Evolutionary conservation across 352 stramenopile genomes (phyloP).

Genomic region (Globisporangium emineosum): DNA sequence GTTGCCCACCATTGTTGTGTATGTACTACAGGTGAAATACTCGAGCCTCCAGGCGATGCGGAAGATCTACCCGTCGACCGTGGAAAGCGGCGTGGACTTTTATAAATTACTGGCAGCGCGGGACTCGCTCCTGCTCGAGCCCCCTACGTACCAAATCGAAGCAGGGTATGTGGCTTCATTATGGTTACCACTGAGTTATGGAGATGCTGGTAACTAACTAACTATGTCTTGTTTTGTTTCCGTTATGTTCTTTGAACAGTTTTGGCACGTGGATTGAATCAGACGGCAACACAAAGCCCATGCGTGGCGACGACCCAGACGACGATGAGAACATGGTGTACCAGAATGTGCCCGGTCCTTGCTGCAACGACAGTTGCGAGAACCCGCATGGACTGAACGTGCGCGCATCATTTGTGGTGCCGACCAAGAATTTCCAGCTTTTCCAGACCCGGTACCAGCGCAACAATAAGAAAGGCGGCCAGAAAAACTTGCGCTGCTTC

Average conservation of each 20-base stretch:
- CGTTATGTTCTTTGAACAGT: conserved; percentile 12
- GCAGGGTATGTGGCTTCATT: conserved; percentile 35
- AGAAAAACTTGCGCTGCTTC: conserved; percentile 89
- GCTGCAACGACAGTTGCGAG: conserved; percentile 81
- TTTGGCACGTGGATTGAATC: conserved; percentile 85
- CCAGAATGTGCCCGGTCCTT: conserved; percentile 69
- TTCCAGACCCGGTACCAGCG: conserved; percentile 83
- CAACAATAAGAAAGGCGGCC: conserved; percentile 89
- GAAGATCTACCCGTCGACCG: conserved; percentile 67
- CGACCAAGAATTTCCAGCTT: conserved; percentile 74
- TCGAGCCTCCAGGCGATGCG: conserved; percentile 67
- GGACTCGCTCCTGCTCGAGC: conserved; percentile 73
- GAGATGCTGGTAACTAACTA: not conserved
- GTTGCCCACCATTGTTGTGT: not conserved
- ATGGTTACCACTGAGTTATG: not conserved
- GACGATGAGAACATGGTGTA: conserved; percentile 71
- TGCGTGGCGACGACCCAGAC: conserved; percentile 63
- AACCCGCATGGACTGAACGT: conserved; percentile 81
- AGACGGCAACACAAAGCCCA: conserved; percentile 74
- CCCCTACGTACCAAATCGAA: conserved; percentile 83
- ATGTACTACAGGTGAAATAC: conserved; percentile 62
- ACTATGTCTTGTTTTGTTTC: not conserved
- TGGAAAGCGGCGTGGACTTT: conserved; percentile 67
- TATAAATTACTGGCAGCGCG: conserved; percentile 75
- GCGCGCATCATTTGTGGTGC: conserved; percentile 73